Evolutionary conservation across 164 flowering plant species (phyloP), one percentile per base, ranked within the genome.

Genomic region (Piper longum): DNA sequence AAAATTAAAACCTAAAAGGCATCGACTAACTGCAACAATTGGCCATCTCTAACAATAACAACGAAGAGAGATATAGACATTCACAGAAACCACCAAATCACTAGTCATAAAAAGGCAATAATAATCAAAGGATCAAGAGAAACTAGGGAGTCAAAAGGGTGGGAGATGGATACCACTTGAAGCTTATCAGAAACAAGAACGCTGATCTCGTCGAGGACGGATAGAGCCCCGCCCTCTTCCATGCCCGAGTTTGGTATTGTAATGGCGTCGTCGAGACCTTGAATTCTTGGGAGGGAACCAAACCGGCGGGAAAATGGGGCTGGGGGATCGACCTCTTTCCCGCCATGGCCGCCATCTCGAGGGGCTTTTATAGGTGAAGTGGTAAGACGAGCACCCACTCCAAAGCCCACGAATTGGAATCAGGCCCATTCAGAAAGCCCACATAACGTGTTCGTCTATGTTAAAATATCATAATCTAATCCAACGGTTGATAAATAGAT

Each of bases 111-210:
- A 48, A 48, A 9, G 9, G 8, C 52, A 48, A 5, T 14, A 8
- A 48, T 48, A 48, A 48, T 48, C 8, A 16, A 16, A 16, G 58
- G n/a, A 56, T 17, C 17, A n/a, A n/a, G 7, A 56, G 19, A 56
- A 16, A 16, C 18, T 14, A 56, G 56, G 43, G 51, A 62, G 18
- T 61, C 43, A 14, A 17, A 17, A 4, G 7, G 4, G 14, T 16
- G 52, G 42, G 1, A 26, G 41, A 13, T 40, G 56, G 56, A 61
- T 62, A 75, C 78, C 75, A 75, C 78, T 72, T 72, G 78, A 63
- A 72, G 73, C 58, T 75, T 72, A 62, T 72, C 76, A 52, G 73
- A 67, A 62, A 72, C 75, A 7, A 75, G 69, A 51, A 60, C 54
- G 60, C 72, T 69, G 39, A 72, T 72, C 69, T 75, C 78, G 42